A percentile compares a stretch with the other conserved stretches of the same genome.
These are phyloP conservation scores for Boeremia exigua DNA, from an alignment of 2,329 filamentous ascomycete species.

Conservation along the genomic window DNA sequence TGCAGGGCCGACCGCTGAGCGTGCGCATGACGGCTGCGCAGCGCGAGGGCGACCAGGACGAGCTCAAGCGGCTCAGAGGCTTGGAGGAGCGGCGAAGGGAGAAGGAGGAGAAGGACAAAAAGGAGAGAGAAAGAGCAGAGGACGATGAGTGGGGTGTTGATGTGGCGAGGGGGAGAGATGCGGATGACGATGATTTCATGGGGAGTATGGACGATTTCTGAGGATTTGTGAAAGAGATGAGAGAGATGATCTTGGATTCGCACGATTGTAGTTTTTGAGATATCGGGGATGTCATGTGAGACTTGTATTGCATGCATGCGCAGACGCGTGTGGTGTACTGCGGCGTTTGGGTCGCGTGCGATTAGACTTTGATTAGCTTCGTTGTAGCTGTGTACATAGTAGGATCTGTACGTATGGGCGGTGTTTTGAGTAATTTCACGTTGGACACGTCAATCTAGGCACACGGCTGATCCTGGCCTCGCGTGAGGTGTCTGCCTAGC, in stretches of 20 bases:
- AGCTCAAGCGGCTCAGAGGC: constrained; percentile 11
- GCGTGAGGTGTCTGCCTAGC: too few species aligned
- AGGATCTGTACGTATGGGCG: constrained; percentile 2
- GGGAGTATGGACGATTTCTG: constrained; percentile 46
- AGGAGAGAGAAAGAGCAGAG: constrained; percentile 5
- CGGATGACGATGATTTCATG: constrained; percentile 36
- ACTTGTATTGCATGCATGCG: too few species aligned
- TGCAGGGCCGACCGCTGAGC: constrained; percentile 44
- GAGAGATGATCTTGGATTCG: not conserved
- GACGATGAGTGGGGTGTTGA: constrained; percentile 9
- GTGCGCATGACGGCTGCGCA: constrained; percentile 45
- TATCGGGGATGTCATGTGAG: too few species aligned
- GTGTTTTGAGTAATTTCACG: not conserved
- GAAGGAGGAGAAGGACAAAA: constrained; percentile 11
- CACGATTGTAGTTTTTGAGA: not conserved
- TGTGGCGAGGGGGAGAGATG: constrained; percentile 11
- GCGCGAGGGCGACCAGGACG: constrained; percentile 25
- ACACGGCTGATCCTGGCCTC: too few species aligned
- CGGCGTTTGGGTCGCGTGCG: too few species aligned
- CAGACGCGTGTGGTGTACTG: too few species aligned
- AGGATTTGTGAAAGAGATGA: not conserved
- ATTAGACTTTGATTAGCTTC: too few species aligned
- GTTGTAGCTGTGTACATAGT: not conserved
- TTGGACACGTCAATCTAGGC: too few species aligned
- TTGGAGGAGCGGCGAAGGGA: constrained; percentile 9